These are phyloP conservation scores for Biscogniauxia mediterranea DNA, from an alignment of 2,329 filamentous ascomycete species.

Conservation along the genomic window DNA sequence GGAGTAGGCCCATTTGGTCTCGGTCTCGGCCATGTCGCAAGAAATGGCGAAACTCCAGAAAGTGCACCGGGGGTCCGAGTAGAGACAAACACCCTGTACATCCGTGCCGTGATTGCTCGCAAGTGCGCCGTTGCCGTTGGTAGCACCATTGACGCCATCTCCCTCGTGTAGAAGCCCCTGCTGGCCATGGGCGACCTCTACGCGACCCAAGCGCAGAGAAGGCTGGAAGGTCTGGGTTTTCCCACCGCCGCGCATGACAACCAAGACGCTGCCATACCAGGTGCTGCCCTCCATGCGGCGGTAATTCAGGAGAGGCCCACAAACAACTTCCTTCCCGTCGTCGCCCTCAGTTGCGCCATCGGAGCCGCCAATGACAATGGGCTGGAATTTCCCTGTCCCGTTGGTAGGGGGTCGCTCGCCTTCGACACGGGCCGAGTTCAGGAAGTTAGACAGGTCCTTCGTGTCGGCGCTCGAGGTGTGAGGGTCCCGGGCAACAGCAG, in stretches of 20 bases:
- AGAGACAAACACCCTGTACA: conserved; percentile 58
- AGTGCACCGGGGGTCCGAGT: conserved; percentile 68
- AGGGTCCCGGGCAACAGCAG: conserved; percentile 42
- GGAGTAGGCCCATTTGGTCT: conserved; percentile 76
- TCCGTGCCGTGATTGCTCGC: conserved; percentile 31
- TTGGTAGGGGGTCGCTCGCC: conserved; percentile 33
- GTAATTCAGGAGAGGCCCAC: conserved; percentile 77
- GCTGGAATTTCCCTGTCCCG: conserved; percentile 41
- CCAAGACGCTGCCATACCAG: conserved; percentile 84
- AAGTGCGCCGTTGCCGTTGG: conserved; percentile 43
- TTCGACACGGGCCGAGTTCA: conserved; percentile 54
- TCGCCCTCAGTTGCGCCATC: conserved; percentile 27
- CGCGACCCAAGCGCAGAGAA: conserved; percentile 52
- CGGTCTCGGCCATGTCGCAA: conserved; percentile 68
- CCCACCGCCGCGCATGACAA: conserved; percentile 74
- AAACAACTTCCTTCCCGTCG: conserved; percentile 61
- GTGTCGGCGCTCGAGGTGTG: conserved; percentile 41
- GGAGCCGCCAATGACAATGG: conserved; percentile 47
- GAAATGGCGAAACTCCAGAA: conserved; percentile 91
- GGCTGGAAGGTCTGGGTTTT: conserved; percentile 58
- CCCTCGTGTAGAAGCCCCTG: conserved; percentile 30
- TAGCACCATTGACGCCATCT: conserved; percentile 30
- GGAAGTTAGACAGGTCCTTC: conserved; percentile 53
- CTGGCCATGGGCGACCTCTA: conserved; percentile 26
- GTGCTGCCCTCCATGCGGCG: conserved; percentile 64